Conservation (phyloP, 108 stramenopile species). For the Skeletonema grethae region DNA sequence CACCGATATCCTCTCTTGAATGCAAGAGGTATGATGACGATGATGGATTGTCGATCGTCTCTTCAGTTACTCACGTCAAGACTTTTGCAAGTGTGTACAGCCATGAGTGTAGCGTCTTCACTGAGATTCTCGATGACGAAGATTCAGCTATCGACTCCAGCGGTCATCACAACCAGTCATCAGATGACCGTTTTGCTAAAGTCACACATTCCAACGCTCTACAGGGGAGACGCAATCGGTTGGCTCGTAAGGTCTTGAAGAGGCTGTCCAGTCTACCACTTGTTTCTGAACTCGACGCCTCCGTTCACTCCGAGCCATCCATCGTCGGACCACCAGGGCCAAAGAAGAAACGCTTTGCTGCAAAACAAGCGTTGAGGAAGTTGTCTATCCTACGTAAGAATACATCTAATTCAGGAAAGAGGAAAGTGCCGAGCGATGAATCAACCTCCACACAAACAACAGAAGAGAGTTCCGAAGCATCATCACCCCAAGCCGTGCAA, state of each 20-base stretch:
- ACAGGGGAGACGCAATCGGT: not conserved
- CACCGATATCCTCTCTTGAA: not conserved
- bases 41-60: not conserved
- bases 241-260: not conserved
- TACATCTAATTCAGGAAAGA: not conserved
- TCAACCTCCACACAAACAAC: not conserved
- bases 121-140: not conserved
- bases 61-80: not conserved
- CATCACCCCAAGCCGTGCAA: not conserved
- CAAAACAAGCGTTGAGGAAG: not conserved
- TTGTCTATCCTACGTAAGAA: not conserved
- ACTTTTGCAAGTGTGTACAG: not conserved
- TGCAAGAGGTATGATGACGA: not conserved
- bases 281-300: not conserved
- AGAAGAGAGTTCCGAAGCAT: not conserved
- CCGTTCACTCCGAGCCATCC: not conserved
- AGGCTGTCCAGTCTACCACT: not conserved
- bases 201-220: not conserved
- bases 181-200: not conserved
- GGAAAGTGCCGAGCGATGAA: not conserved
- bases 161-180: too few species aligned
- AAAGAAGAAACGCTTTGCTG: not conserved
- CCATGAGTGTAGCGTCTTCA: conserved; percentile 1
- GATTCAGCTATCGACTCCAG: not conserved
- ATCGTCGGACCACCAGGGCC: not conserved